Percentiles rank a stretch among this genome's conserved stretches.
Conservation (phyloP, 441 rosid genomes). For the California macrophylla region DNA sequence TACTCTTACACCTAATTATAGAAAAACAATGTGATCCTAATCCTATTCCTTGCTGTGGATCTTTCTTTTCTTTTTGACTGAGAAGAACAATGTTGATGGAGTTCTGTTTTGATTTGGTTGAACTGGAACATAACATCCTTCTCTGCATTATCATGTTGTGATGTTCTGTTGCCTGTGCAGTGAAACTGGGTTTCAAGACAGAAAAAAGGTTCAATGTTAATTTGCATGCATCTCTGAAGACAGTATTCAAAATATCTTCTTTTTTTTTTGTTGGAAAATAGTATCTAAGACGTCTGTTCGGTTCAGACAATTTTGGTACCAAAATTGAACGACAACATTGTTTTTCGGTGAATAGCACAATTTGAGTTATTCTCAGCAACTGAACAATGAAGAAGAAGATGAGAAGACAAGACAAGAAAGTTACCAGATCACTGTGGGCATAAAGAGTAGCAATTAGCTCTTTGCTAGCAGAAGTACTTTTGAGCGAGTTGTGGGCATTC, state of each 20-base stretch:
- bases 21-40: neutral
- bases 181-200: no score
- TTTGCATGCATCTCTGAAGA: neutral
- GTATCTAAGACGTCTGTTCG: no score
- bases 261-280: no score
- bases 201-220: neutral
- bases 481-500: slow-evolving; percentile 24
- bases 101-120: neutral
- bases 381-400: neutral
- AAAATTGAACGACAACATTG: no score
- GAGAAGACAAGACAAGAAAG: neutral
- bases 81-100: neutral
- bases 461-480: neutral
- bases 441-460: neutral
- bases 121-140: neutral
- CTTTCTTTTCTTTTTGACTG: neutral
- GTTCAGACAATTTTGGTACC: no score
- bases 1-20: neutral
- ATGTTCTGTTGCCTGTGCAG: no score
- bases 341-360: no score
- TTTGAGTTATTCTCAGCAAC: no score
- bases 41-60: neutral
- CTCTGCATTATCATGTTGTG: neutral
- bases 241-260: no score
- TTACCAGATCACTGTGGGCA: neutral